phyloP scores from a whole-genome alignment of 257 asterid genomes.

The Fraxinus anomala region DNA sequence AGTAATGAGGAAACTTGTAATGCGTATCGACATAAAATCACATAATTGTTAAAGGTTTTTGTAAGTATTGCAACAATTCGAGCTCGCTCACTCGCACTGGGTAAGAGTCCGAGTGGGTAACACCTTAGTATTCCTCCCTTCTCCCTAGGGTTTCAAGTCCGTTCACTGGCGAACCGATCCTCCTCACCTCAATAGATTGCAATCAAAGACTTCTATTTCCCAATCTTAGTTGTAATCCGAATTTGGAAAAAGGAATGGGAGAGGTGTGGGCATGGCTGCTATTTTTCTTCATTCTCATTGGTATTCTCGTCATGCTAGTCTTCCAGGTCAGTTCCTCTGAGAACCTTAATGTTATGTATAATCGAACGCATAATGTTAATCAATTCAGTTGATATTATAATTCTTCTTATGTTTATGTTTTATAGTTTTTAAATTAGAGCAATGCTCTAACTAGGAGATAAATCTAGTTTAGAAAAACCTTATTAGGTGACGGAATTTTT shows the following conservation, averaged over 20 bases:
- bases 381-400: conserved; percentile 4
- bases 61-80: neutral
- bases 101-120: neutral
- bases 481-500: neutral
- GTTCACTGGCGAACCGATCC: neutral
- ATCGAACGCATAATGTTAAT: conserved; percentile 5
- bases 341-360: conserved; percentile 1
- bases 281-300: conserved; percentile 73
- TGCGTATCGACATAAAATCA: no score
- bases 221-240: neutral
- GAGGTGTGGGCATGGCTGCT: conserved; percentile 76
- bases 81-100: neutral
- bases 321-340: conserved; percentile 59
- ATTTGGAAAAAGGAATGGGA: conserved; percentile 35
- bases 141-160: neutral
- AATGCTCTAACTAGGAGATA: neutral
- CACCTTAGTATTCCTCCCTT: neutral
- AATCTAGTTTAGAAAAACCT: neutral
- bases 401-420: neutral
- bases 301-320: conserved; percentile 66
- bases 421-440: neutral
- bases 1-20: no score
- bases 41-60: no score
- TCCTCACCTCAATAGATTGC: neutral
- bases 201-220: neutral